These are phyloP conservation scores for Aspergillus sparsus DNA, from an alignment of 495 filamentous ascomycete genomes.

Conservation along the genomic window DNA sequence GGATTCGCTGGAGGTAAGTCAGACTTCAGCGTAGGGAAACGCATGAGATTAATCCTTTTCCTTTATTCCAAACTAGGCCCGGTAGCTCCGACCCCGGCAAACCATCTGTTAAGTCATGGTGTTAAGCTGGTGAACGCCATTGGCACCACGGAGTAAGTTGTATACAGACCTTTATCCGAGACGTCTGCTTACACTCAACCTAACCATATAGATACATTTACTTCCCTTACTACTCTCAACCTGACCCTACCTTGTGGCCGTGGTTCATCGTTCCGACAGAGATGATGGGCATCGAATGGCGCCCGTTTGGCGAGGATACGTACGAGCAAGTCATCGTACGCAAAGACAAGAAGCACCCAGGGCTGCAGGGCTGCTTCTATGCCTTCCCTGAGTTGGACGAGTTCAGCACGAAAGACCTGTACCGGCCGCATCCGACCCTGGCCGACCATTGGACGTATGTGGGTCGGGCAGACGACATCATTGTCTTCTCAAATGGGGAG, in stretches of 20 bases:
- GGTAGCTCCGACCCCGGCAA: constrained; percentile 9
- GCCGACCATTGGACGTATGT: constrained; percentile 13
- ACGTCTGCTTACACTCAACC: not conserved
- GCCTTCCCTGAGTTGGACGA: constrained; percentile 19
- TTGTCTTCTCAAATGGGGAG: constrained; percentile 63
- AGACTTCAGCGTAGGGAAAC: not conserved
- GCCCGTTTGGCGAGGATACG: constrained; percentile 18
- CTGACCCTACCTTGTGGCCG: constrained; percentile 18
- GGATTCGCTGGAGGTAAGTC: constrained; percentile 28
- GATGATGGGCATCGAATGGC: constrained; percentile 24
- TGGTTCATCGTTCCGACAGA: constrained; percentile 23
- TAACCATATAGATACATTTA: constrained; percentile 7
- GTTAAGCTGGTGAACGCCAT: constrained; percentile 21
- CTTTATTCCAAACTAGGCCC: constrained; percentile 1
- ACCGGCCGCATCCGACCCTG: constrained; percentile 14
- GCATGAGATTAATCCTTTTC: not conserved
- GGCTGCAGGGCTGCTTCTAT: constrained; percentile 22
- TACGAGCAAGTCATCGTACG: constrained; percentile 17
- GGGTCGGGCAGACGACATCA: constrained; percentile 50
- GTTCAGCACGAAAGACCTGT: constrained; percentile 21
- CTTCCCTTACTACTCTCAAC: constrained; percentile 22
- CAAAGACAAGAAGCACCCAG: constrained; percentile 12
- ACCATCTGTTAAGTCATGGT: constrained; percentile 4
- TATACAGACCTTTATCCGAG: not conserved
- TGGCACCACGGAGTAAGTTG: constrained; percentile 9